A percentile compares a stretch with the other conserved stretches of the same genome.
Evolutionary conservation across 2,329 filamentous ascomycete genomes (phyloP).

Genomic region (Botrytis byssoidea): DNA sequence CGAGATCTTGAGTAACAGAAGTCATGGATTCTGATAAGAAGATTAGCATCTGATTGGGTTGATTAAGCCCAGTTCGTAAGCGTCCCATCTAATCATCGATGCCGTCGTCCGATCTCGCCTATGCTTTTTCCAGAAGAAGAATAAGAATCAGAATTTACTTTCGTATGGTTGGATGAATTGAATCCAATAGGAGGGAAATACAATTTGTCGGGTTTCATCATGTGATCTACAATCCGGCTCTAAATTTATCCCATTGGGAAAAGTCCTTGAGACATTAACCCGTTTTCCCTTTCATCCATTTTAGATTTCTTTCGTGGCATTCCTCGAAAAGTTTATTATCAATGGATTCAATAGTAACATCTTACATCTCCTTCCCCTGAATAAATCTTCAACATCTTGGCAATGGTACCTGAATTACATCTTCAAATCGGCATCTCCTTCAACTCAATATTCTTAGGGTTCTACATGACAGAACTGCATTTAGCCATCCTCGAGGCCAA

Average conservation of each 20-base stretch:
- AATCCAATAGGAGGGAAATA: neutral
- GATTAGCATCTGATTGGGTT: slow-evolving; percentile 6
- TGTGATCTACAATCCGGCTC: neutral
- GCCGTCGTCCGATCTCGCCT: slow-evolving; percentile 16
- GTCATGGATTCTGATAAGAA: slow-evolving; percentile 18
- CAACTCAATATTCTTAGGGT: neutral
- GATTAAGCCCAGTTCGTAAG: slow-evolving; percentile 13
- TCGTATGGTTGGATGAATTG: neutral
- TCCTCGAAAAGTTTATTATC: neutral
- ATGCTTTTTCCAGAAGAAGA: neutral
- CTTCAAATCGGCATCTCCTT: neutral
- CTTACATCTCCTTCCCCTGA: neutral
- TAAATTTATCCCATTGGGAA: slow-evolving; percentile 1
- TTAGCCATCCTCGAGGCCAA: neutral
- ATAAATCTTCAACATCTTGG: neutral
- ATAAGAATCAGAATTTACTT: neutral
- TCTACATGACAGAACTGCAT: neutral
- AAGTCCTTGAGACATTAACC: slow-evolving; percentile 1
- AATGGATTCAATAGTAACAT: neutral
- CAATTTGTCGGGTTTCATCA: slow-evolving; percentile 9
- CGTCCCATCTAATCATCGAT: slow-evolving; percentile 3
- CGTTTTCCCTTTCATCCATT: neutral
- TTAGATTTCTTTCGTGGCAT: neutral
- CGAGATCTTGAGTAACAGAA: slow-evolving; percentile 1
- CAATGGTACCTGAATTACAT: neutral